Percentiles rank a stretch among this genome's conserved stretches.
Evolutionary conservation across 2,329 filamentous ascomycete species (phyloP).

Genomic region (Emergomyces pasteurianus): DNA sequence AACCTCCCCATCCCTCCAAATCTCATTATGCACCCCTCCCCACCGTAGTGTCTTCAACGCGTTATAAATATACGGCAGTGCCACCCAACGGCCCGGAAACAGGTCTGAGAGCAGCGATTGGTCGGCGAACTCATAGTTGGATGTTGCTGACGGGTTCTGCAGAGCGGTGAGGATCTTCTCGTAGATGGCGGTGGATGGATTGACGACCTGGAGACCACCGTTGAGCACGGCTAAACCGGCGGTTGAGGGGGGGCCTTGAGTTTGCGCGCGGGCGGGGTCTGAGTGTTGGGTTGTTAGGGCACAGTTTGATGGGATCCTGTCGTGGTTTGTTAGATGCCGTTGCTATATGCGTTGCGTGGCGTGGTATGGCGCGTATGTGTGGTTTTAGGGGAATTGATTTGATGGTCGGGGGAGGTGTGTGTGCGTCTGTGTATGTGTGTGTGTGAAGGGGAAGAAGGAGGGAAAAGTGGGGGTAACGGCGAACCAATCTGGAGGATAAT

Average conservation of each 20-base stretch:
- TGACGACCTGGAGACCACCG: slow-evolving; percentile 50
- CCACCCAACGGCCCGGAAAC: slow-evolving; percentile 46
- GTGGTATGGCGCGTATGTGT: too few species aligned
- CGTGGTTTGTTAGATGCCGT: not conserved
- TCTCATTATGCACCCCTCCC: slow-evolving; percentile 44
- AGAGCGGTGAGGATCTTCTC: slow-evolving; percentile 40
- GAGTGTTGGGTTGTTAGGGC: slow-evolving; percentile 49
- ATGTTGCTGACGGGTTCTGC: slow-evolving; percentile 31
- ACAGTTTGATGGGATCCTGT: slow-evolving; percentile 45
- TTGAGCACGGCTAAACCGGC: slow-evolving; percentile 48
- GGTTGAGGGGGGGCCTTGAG: slow-evolving; percentile 36
- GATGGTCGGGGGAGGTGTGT: too few species aligned
- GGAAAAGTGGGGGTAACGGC: slow-evolving; percentile 5
- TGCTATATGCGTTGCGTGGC: not conserved
- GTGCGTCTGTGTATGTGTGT: not conserved
- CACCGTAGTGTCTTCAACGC: slow-evolving; percentile 48
- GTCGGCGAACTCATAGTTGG: slow-evolving; percentile 48
- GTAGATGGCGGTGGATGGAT: slow-evolving; percentile 43
- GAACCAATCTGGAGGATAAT: slow-evolving; percentile 67
- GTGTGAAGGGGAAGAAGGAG: not conserved
- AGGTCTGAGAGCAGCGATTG: slow-evolving; percentile 47
- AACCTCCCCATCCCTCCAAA: slow-evolving; percentile 49
- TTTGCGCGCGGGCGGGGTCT: slow-evolving; percentile 40
- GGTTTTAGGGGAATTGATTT: too few species aligned
- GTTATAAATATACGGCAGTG: slow-evolving; percentile 50